Evolutionary conservation across 2,329 filamentous ascomycete species (phyloP), one percentile per base, ranked within the genome.

Genomic region (Alternaria burnsii): DNA sequence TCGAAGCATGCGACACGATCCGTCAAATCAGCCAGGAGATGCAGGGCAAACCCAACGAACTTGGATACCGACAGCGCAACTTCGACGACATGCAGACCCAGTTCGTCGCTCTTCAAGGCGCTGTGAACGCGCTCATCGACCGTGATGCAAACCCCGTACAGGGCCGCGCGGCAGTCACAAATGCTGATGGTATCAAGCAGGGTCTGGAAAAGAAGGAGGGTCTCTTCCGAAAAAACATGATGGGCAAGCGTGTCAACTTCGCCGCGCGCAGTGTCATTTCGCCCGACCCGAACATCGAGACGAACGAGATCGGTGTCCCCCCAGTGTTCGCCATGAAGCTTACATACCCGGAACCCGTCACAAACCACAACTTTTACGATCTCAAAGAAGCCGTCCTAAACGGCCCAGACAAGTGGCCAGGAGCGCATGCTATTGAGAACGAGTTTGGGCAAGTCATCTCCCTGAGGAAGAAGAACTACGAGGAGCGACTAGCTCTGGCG

Each of bases 221-320:
- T 67, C 85, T 99, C 30, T 99, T 99, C 84, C 87, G 95, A 71
- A 98, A 97, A 84, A 97, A 99, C 80, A 98, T 99, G 95, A 99
- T 99, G 95, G 95, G 95, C 62, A 99, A 99, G 84, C 93, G 95
- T 83, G 95, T 99, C 81, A 98, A 99, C 79, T 98, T 95, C 77
- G 95, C 95, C 51, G 95, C 95, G 38, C 91, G 95, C 78, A 97
- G 92, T 85, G 95, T 99, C 77, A 99, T 99, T 71, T 98, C 94
- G 10, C 95, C 95, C 0, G 95, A 99, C 76, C 95, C 95, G 3
- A 99, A 98, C 75, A 97, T 99, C 72, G 95, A 99, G 79, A 98
- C 95, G 18, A 98, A 97, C 78, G 95, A 99, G 80, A 98, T 99
- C 68, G 95, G 95, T 78, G 94, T 99, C 3, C 95, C 95, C 18